Evolutionary conservation across 176 grass and related monocot genomes (phyloP).

Genomic region (Dactylis glomerata): DNA sequence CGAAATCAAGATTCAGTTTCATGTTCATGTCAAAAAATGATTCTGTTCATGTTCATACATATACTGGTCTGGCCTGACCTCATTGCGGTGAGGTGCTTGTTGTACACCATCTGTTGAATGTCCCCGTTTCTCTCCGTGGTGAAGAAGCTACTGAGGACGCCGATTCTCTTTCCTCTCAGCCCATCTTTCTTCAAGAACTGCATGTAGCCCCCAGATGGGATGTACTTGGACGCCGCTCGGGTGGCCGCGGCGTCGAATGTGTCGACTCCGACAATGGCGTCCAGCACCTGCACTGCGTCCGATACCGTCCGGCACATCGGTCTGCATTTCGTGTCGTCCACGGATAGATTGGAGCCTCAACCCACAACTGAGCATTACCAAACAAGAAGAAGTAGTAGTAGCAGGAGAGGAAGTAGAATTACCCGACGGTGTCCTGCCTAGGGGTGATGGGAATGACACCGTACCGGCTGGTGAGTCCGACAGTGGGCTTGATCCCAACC

Average conservation of each 20-base stretch:
- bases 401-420: background rate
- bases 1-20: background rate
- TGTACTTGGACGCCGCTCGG: conserved; percentile 37
- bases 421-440: conserved; percentile 50
- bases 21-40: no score
- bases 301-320: conserved; percentile 58
- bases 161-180: conserved; percentile 48
- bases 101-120: background rate
- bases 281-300: conserved; percentile 53
- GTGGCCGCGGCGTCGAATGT: conserved; percentile 33
- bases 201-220: conserved; percentile 51
- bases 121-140: background rate
- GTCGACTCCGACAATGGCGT: conserved; percentile 56
- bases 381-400: background rate
- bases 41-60: background rate
- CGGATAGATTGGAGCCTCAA: background rate
- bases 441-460: conserved; percentile 45
- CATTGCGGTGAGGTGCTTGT: conserved; percentile 36
- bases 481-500: conserved; percentile 54
- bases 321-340: conserved; percentile 16
- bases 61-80: no score
- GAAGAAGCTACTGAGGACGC: conserved; percentile 25
- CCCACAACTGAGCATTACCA: background rate
- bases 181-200: conserved; percentile 62
- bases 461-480: conserved; percentile 49